Evolutionary conservation across 2,329 filamentous ascomycete species (phyloP).

Genomic region (Fonsecaea multimorphosa): DNA sequence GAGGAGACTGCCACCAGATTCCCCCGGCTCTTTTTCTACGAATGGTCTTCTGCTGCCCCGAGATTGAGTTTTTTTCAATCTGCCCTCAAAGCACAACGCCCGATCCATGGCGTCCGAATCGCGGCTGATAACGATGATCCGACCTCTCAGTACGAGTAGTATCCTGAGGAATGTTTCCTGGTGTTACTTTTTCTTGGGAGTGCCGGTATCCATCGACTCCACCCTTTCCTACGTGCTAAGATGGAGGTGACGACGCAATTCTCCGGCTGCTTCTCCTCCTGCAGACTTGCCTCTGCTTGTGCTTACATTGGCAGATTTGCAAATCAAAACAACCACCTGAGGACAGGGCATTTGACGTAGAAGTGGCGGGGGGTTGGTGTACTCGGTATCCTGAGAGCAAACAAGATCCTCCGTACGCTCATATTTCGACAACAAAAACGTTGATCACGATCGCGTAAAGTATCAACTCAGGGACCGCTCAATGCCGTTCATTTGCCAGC

Average conservation of each 20-base stretch:
- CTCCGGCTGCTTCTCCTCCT: not conserved
- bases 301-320: not conserved
- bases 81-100: not conserved
- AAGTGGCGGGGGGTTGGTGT: not conserved
- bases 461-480: no score
- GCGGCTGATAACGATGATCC: not conserved
- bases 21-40: not conserved
- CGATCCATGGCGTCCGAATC: not conserved
- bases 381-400: not conserved
- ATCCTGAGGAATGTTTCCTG: no score
- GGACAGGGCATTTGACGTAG: not conserved
- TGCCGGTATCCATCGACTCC: not conserved
- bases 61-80: not conserved
- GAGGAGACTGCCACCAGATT: conserved; percentile 1
- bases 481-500: not conserved
- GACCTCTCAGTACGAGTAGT: no score
- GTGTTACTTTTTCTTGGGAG: not conserved
- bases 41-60: not conserved
- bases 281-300: not conserved
- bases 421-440: no score
- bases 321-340: not conserved
- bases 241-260: not conserved
- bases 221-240: not conserved
- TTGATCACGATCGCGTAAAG: no score
- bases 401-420: no score